phyloP scores from a whole-genome alignment of 805 yeast species.

The Candida tallmaniae region DNA sequence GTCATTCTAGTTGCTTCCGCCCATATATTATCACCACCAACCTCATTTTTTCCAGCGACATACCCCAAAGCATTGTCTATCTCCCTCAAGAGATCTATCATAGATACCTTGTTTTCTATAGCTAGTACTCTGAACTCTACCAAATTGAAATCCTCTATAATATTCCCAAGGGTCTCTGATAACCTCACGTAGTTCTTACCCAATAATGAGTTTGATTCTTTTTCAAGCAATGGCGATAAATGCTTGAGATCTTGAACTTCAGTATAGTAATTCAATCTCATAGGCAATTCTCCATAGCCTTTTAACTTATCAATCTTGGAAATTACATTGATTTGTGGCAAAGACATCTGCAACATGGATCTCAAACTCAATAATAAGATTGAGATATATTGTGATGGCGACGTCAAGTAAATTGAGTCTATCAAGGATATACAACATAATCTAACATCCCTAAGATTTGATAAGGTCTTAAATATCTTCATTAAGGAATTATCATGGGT shows the following conservation, averaged over 20 bases:
- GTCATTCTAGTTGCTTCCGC: constrained; percentile 90
- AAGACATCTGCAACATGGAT: constrained; percentile 86
- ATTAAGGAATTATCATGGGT: constrained; percentile 80
- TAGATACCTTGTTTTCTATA: constrained; percentile 85
- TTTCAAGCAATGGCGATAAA: constrained; percentile 61
- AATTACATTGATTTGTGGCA: constrained; percentile 90
- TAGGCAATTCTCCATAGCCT: constrained; percentile 77
- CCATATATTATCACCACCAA: constrained; percentile 98
- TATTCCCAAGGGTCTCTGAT: constrained; percentile 73
- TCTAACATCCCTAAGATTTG: constrained; percentile 58
- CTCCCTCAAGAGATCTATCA: constrained; percentile 73
- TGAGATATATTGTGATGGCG: constrained; percentile 87
- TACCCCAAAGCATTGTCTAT: constrained; percentile 94
- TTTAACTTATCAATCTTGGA: constrained; percentile 83
- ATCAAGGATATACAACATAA: constrained; percentile 81
- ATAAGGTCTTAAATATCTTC: constrained; percentile 58
- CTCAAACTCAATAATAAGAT: constrained; percentile 74
- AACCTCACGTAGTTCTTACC: constrained; percentile 61
- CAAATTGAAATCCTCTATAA: constrained; percentile 81
- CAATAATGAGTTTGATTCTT: constrained; percentile 64
- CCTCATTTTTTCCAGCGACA: constrained; percentile 87
- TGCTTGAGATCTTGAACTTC: constrained; percentile 82
- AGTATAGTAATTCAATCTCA: constrained; percentile 79
- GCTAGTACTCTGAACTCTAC: constrained; percentile 87
- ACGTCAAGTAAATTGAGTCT: constrained; percentile 76